These are phyloP conservation scores for Aspergillus chevalieri DNA, from an alignment of 2,329 filamentous ascomycete species.

Conservation along the genomic window DNA sequence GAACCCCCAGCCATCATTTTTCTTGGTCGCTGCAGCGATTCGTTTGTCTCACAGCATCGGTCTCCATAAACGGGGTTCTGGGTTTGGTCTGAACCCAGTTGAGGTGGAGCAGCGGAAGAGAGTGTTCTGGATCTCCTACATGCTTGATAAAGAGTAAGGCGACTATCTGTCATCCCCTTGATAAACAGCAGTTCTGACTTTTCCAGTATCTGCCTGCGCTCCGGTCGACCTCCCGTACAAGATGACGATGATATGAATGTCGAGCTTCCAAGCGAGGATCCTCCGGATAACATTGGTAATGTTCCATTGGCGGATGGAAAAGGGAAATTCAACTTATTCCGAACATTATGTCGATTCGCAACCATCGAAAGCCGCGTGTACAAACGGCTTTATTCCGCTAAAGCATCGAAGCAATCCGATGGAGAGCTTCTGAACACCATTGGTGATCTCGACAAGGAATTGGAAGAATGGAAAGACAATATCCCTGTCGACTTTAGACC, in stretches of 20 bases:
- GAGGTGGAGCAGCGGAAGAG: slow-evolving; percentile 86
- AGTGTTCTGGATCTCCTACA: slow-evolving; percentile 72
- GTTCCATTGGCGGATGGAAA: slow-evolving; percentile 84
- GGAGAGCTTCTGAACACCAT: slow-evolving; percentile 93
- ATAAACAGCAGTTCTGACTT: slow-evolving; percentile 7
- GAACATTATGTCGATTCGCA: slow-evolving; percentile 84
- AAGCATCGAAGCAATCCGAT: slow-evolving; percentile 83
- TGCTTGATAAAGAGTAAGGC: slow-evolving; percentile 63
- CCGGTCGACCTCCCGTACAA: slow-evolving; percentile 65
- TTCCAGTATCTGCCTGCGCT: slow-evolving; percentile 58
- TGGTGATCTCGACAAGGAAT: slow-evolving; percentile 79
- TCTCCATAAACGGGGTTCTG: slow-evolving; percentile 84
- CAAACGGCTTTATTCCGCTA: slow-evolving; percentile 85
- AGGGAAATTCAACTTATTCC: slow-evolving; percentile 90
- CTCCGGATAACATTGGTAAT: slow-evolving; percentile 87
- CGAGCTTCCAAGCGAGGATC: slow-evolving; percentile 84
- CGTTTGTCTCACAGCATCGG: slow-evolving; percentile 89
- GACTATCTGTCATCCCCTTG: neutral
- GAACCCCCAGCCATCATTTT: slow-evolving; percentile 89
- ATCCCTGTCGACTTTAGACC: slow-evolving; percentile 96
- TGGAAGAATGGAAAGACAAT: slow-evolving; percentile 93
- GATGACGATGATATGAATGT: slow-evolving; percentile 90
- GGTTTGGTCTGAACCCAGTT: slow-evolving; percentile 86
- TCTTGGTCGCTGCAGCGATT: slow-evolving; percentile 85
- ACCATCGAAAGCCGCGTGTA: slow-evolving; percentile 93